Evolutionary conservation across 208 protist species (phyloP).

Genomic region (Lotmaria passim): DNA sequence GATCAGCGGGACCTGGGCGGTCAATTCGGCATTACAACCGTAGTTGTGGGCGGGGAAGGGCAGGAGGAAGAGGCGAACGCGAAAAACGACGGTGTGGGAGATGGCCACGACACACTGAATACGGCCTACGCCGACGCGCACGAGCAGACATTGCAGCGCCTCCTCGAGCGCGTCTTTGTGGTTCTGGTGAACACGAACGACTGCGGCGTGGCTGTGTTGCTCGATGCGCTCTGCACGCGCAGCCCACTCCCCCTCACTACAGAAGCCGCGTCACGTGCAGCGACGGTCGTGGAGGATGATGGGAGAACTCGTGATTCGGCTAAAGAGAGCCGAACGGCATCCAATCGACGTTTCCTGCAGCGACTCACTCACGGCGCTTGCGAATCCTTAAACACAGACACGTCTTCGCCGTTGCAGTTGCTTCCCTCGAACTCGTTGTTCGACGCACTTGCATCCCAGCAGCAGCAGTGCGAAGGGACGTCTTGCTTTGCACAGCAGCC

Average conservation of each 20-base stretch:
- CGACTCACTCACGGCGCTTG: conserved; percentile 7
- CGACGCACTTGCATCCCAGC: neutral
- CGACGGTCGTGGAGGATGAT: conserved; percentile 28
- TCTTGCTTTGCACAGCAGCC: neutral
- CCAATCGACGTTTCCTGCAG: conserved; percentile 18
- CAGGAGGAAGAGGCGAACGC: conserved; percentile 27
- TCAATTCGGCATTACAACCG: conserved; percentile 57
- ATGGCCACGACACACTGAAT: neutral
- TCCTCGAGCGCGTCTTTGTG: conserved; percentile 43
- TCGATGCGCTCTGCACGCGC: conserved; percentile 50
- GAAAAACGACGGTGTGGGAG: neutral
- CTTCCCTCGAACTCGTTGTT: neutral
- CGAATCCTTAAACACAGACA: neutral
- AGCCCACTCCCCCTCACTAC: conserved; percentile 14
- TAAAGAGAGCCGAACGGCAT: neutral
- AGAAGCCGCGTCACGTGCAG: conserved; percentile 6
- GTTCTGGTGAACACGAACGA: conserved; percentile 45
- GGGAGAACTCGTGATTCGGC: conserved; percentile 19
- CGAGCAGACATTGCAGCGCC: conserved; percentile 25
- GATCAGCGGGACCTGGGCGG: conserved; percentile 57
- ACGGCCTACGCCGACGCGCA: too few species aligned
- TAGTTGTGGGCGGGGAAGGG: conserved; percentile 47
- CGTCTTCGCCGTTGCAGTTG: neutral
- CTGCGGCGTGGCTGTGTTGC: conserved; percentile 31
- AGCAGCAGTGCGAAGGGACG: neutral